phyloP scores from a whole-genome alignment of 2,329 filamentous ascomycete genomes.

The Penicillium rolfsii region DNA sequence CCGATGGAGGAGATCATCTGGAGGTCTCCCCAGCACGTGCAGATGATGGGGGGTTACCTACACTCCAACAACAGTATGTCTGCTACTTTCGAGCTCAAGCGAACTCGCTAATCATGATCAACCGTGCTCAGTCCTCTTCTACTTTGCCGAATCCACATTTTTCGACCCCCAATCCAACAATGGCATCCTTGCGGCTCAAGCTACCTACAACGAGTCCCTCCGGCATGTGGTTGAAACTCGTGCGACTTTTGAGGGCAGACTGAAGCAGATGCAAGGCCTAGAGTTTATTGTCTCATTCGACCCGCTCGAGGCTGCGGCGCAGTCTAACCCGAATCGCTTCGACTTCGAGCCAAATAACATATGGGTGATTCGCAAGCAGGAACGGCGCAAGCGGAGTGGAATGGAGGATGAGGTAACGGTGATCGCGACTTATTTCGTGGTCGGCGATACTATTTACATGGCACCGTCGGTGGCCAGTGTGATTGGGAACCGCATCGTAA shows the following conservation, averaged over 20 bases:
- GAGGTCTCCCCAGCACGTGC: slow-evolving; percentile 50
- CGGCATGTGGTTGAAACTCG: slow-evolving; percentile 58
- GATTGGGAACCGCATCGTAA: slow-evolving; percentile 57
- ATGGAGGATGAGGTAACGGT: slow-evolving; percentile 56
- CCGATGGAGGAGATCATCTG: slow-evolving; percentile 51
- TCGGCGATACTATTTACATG: slow-evolving; percentile 65
- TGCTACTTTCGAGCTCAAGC: background rate
- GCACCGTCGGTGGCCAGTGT: slow-evolving; percentile 64
- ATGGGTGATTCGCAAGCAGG: slow-evolving; percentile 66
- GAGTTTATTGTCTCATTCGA: slow-evolving; percentile 65
- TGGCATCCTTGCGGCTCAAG: slow-evolving; percentile 58
- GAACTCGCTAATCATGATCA: background rate
- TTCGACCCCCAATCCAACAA: slow-evolving; percentile 66
- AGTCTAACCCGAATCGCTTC: slow-evolving; percentile 42
- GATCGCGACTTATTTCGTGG: slow-evolving; percentile 62
- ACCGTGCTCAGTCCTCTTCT: slow-evolving; percentile 57
- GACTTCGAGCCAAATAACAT: slow-evolving; percentile 54
- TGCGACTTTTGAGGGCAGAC: slow-evolving; percentile 57
- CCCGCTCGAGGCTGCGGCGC: slow-evolving; percentile 54
- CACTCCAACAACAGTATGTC: slow-evolving; percentile 51
- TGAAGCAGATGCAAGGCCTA: slow-evolving; percentile 59
- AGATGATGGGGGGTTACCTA: slow-evolving; percentile 51
- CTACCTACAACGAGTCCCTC: slow-evolving; percentile 53
- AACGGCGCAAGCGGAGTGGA: slow-evolving; percentile 49
- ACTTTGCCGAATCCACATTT: slow-evolving; percentile 66